Base-by-base conservation (phyloP, 2,329 filamentous ascomycete genomes). In the Phaeosphaeriaceae sp. region DNA sequence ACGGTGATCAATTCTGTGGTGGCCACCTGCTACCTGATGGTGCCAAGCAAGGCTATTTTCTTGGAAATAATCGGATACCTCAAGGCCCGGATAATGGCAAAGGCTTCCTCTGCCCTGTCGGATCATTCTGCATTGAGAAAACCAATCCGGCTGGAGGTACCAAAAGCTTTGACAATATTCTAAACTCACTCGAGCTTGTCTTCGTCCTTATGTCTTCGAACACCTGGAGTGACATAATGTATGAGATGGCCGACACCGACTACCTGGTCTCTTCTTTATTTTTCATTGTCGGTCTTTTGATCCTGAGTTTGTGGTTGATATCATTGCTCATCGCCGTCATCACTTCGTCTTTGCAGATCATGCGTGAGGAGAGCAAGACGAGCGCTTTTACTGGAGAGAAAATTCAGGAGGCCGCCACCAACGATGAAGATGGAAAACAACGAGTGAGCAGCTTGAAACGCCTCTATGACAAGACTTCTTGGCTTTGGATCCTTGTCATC, bases 191-290 rank as follows among this genome's bases (percentile, higher is more conserved):
- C 52, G 93, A 99, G 79, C 83, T 98, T 57, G 93, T 99, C 1
- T 99, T 99, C 73, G 92, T 99, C 51, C 90, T 99, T 73, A 99
- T 99, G 92, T 97, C 92, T 70, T 94, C 93, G 49, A 99, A 99
- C 75, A 99, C 95, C 0, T 99, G 96, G 78, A 91, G 92, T 1
- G 92, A 98, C 76, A 81, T 98, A 53, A 92, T 99, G 83, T 99
- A 99, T 77, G 91, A 92, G 68, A 93, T 94, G 4, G 93, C 91
- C 53, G 88, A 96, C 71, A 96, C 92, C 24, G 95, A 99, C 75
- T 98, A 96, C 70, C 85, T 96, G 7, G 86, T 91, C 17, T 88
- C 93, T 3, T 92, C 93, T 1, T 81, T 98, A 2, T 99, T 88
- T 76, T 90, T 88, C 62, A 86, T 86, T 42, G 80, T 81, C 55